Conservation (phyloP, 495 filamentous ascomycete genomes). For the Lasiosphaeria ovina region DNA sequence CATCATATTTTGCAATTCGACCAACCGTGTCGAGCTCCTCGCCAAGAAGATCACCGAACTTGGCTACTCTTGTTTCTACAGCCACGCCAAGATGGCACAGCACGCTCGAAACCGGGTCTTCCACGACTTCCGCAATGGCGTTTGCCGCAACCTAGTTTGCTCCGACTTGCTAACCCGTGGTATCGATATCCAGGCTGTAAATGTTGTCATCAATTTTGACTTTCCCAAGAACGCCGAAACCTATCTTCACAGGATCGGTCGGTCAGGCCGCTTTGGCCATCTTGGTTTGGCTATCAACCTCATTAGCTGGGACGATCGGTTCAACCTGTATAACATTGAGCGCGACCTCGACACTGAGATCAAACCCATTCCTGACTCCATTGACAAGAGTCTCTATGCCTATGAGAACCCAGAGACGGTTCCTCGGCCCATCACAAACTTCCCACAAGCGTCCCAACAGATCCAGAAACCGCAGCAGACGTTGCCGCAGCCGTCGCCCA, state of each 20-base stretch:
- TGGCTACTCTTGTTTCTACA: slow-evolving; percentile 99
- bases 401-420: slow-evolving; percentile 96
- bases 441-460: slow-evolving; percentile 31
- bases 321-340: slow-evolving; percentile 98
- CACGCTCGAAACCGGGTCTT: slow-evolving; percentile 96
- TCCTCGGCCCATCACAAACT: slow-evolving; percentile 65
- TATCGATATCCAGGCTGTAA: slow-evolving; percentile 99
- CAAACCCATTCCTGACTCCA: slow-evolving; percentile 85
- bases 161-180: slow-evolving; percentile 96
- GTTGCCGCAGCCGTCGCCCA: slow-evolving; percentile 29
- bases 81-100: slow-evolving; percentile 98
- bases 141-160: slow-evolving; percentile 96
- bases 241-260: slow-evolving; percentile 97
- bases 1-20: slow-evolving; percentile 99
- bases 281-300: slow-evolving; percentile 97
- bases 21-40: slow-evolving; percentile 92
- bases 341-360: slow-evolving; percentile 97
- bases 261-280: slow-evolving; percentile 95
- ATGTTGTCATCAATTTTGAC: slow-evolving; percentile 99
- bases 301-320: slow-evolving; percentile 98
- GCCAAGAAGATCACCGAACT: slow-evolving; percentile 99
- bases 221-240: slow-evolving; percentile 99
- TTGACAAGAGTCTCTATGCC: slow-evolving; percentile 97
- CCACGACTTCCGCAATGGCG: slow-evolving; percentile 97
- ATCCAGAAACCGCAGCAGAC: slow-evolving; percentile 26